phyloP scores from a whole-genome alignment of 768 basidiomycete species.

The Mycena sanguinolenta region DNA sequence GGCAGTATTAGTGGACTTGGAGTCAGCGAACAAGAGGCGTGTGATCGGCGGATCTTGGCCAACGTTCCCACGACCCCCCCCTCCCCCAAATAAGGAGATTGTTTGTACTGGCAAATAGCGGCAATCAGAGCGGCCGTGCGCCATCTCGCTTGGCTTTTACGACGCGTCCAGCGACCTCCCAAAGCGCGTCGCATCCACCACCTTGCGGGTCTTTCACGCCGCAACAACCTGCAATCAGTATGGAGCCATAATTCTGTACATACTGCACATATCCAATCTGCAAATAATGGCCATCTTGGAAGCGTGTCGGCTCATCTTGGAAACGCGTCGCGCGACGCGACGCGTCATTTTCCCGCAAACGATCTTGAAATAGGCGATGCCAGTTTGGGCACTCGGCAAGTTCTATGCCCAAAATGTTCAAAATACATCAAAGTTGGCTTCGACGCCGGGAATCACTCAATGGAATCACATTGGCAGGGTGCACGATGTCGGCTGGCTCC shows the following conservation, averaged over 20 bases:
- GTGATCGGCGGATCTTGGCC: neutral
- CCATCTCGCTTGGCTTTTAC: neutral
- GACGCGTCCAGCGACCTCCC: neutral
- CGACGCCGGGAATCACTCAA: neutral
- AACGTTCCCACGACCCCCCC: constrained; percentile 2
- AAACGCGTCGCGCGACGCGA: too few species aligned
- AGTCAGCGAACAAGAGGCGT: too few species aligned
- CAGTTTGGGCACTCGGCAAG: neutral
- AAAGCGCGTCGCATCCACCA: neutral
- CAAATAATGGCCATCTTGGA: neutral
- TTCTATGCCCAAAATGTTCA: neutral
- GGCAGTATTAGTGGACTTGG: too few species aligned
- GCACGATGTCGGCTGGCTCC: neutral
- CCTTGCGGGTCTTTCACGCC: neutral
- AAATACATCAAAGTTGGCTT: constrained; percentile 8
- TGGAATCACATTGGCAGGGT: neutral
- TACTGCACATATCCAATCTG: neutral
- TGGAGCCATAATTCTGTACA: neutral
- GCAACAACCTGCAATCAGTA: neutral
- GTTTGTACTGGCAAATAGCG: neutral
- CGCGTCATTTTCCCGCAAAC: too few species aligned
- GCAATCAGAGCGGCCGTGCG: neutral
- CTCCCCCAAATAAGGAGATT: neutral
- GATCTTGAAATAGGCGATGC: constrained; percentile 7
- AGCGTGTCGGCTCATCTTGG: neutral